A percentile compares a stretch with the other conserved stretches of the same genome.
Evolutionary conservation across 202 grass and related monocot species (phyloP).

Genomic region (Schoenoplectus tabernaemontani): DNA sequence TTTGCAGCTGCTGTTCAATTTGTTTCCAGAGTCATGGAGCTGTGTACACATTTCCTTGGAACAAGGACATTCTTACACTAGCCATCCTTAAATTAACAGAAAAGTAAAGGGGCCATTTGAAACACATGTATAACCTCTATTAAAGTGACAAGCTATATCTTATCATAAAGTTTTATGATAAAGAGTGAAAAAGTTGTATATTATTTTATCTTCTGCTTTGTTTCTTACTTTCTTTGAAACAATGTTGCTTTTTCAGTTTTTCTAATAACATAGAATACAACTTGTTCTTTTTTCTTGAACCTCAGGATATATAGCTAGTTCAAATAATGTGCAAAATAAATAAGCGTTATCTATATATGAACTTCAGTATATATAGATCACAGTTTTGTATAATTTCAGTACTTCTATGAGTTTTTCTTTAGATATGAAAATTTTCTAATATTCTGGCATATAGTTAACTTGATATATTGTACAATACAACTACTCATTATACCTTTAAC

Average conservation of each 20-base stretch:
- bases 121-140: background rate
- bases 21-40: background rate
- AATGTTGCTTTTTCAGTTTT: background rate
- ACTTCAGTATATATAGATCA: background rate
- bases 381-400: slow-evolving; percentile 1
- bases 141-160: background rate
- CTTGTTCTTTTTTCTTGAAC: background rate
- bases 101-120: background rate
- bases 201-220: background rate
- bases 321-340: background rate
- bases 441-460: background rate
- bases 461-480: background rate
- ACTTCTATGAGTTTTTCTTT: background rate
- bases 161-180: background rate
- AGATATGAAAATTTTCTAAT: background rate
- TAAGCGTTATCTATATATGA: background rate
- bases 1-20: background rate
- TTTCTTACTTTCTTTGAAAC: background rate
- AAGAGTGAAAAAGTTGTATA: background rate
- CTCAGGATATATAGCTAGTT: background rate
- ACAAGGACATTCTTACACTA: background rate
- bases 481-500: background rate
- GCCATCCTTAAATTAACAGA: background rate
- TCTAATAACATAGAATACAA: background rate
- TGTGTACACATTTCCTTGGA: background rate